These are phyloP conservation scores for Berkeleyomyces rouxiae DNA, from an alignment of 2,329 filamentous ascomycete species.

Conservation along the genomic window DNA sequence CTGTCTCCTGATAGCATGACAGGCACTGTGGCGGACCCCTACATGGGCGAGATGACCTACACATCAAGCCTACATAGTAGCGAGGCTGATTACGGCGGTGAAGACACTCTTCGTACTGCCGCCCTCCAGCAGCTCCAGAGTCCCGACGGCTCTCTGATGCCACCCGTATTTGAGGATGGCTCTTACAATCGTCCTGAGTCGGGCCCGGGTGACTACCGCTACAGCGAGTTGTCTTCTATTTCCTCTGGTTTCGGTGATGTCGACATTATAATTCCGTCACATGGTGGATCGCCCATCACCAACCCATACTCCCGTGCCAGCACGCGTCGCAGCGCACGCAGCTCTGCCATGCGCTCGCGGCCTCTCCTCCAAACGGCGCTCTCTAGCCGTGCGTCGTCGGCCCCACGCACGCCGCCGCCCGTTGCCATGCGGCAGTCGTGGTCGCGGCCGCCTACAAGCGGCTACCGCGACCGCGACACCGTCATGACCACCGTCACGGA, in stretches of 20 bases:
- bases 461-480: conserved; percentile 27
- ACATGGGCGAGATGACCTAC: conserved; percentile 7
- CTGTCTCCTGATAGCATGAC: not conserved
- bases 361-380: not conserved
- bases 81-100: conserved; percentile 10
- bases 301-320: conserved; percentile 13
- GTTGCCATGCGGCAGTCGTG: conserved; percentile 8
- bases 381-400: not conserved
- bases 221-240: conserved; percentile 35
- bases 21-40: conserved; percentile 3
- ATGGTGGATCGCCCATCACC: conserved; percentile 15
- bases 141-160: not conserved
- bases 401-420: conserved; percentile 2
- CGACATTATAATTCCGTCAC: conserved; percentile 33
- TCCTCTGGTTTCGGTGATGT: conserved; percentile 49
- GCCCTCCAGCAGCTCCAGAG: not conserved
- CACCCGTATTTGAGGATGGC: not conserved
- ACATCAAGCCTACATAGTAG: conserved; percentile 5
- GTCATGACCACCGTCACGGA: conserved; percentile 36
- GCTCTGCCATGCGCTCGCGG: not conserved
- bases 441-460: conserved; percentile 13
- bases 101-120: conserved; percentile 6
- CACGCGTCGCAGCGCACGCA: not conserved
- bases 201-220: conserved; percentile 7
- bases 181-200: not conserved